Percentiles rank a stretch among this genome's conserved stretches.
phyloP scores from a whole-genome alignment of 192 early-diverging fungal genomes.

The Gamsiella multidivaricata region DNA sequence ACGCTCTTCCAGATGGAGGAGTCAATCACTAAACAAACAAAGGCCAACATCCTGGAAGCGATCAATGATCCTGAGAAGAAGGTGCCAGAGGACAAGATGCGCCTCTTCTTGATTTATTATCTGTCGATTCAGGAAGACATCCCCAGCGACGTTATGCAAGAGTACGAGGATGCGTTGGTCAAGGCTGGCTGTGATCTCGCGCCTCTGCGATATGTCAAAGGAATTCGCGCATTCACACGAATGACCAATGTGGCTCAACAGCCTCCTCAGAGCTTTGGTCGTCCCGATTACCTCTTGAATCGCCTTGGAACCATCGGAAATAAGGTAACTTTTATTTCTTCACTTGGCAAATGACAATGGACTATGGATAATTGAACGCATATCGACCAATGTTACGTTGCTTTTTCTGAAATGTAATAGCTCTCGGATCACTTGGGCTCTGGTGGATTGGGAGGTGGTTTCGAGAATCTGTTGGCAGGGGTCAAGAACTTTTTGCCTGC shows the following conservation, averaged over 20 bases:
- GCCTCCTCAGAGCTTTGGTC: slow-evolving; percentile 58
- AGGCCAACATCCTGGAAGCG: slow-evolving; percentile 81
- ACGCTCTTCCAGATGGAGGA: slow-evolving; percentile 96
- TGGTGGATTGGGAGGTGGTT: slow-evolving; percentile 75
- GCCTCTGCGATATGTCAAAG: slow-evolving; percentile 86
- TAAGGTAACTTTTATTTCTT: no score
- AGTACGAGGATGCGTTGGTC: slow-evolving; percentile 83
- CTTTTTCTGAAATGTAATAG: slow-evolving; percentile 12
- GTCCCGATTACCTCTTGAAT: slow-evolving; percentile 64
- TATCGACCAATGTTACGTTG: not conserved
- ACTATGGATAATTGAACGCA: no score
- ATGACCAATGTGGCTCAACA: slow-evolving; percentile 68
- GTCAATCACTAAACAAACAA: slow-evolving; percentile 82
- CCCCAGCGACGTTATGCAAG: slow-evolving; percentile 84
- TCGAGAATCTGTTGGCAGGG: slow-evolving; percentile 82
- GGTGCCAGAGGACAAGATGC: slow-evolving; percentile 86
- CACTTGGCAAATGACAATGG: not conserved
- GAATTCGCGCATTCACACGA: slow-evolving; percentile 68
- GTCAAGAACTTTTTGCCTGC: slow-evolving; percentile 96
- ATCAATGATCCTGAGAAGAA: slow-evolving; percentile 87
- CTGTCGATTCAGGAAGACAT: slow-evolving; percentile 77
- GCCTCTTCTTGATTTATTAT: slow-evolving; percentile 90
- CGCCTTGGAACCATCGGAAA: slow-evolving; percentile 78
- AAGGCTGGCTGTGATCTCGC: slow-evolving; percentile 80
- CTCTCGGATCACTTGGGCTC: slow-evolving; percentile 78